Base-by-base conservation (phyloP, 1,284 basidiomycete genomes). In the Puccinia novopanici region DNA sequence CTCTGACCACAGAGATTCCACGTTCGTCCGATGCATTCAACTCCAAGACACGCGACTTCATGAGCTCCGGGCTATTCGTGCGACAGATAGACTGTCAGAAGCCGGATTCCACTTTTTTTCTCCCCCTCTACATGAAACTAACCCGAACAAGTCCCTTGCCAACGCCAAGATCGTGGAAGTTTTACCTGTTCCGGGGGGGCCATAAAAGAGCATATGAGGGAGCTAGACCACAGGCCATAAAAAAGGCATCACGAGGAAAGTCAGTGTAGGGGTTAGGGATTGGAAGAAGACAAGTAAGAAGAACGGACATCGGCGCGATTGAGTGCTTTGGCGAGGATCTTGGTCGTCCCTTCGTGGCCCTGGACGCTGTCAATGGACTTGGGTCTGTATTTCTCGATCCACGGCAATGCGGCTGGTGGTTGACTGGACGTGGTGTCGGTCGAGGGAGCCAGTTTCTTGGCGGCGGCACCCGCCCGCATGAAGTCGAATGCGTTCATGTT, bases 21-120 rank as follows among this genome's bases (percentile, higher is more conserved):
- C 97, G 91, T 86, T 99, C 97, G 85, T 99, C 97, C 3, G 97
- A 99, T 6, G 97, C 97, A 86, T 99, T 99, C n/a, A 99, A 88
- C 86, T 99, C 97, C 19, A 99, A 90, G 0, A 99, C 95, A 12
- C 97, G 91, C 63, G 92, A 91, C 82, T 91, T 90, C 85, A 98
- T 98, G 84, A 98, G 92, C 83, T 98, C 96, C 75, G 96, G 97
- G 13, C 94, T 94, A 82, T 34, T 0, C 50, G n/a, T n/a, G n/a
- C n/a, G n/a, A n/a, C n/a, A n/a, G n/a, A n/a, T n/a, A n/a, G 37
- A 55, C 24, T 48, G 22, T 52, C 45, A 48, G 42, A 70, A 15
- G 13, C 13, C n/a, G 40, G 30, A 52, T 19, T 34, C 3, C 27
- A 15, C 10, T 73, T 27, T 1, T 15, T 59, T 57, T n/a, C 22